Percentiles rank a stretch among this genome's conserved stretches.
phyloP scores from a whole-genome alignment of 2,329 filamentous ascomycete genomes.

The Zelopaecilomyces penicillatus region DNA sequence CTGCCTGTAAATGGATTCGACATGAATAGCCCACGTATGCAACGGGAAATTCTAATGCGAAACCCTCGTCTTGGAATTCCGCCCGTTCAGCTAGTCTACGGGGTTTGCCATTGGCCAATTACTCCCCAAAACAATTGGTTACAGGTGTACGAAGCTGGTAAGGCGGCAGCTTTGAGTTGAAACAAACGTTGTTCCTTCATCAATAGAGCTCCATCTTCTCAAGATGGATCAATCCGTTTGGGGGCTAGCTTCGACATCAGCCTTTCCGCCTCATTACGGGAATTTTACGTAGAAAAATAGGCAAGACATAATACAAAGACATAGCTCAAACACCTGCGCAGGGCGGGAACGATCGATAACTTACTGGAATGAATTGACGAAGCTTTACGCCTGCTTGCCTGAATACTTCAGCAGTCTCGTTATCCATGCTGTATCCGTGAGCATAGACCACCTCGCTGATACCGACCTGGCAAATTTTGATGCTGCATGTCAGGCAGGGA shows the following conservation, averaged over 20 bases:
- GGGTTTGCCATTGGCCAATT: too few relatives aligned
- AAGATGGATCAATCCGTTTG: constrained; percentile 56
- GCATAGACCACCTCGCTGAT: constrained; percentile 94
- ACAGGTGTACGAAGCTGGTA: too few relatives aligned
- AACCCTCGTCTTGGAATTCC: too few relatives aligned
- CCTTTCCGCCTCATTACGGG: background rate
- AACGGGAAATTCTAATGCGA: too few relatives aligned
- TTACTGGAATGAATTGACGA: constrained; percentile 78
- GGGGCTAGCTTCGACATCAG: constrained; percentile 38
- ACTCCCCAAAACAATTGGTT: too few relatives aligned
- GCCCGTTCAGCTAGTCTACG: too few relatives aligned
- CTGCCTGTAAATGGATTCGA: too few relatives aligned
- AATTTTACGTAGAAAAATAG: background rate
- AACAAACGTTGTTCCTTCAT: background rate
- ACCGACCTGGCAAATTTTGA: constrained; percentile 96
- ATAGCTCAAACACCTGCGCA: background rate
- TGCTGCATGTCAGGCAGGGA: constrained; percentile 92
- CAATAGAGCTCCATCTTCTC: constrained; percentile 40
- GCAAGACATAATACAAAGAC: constrained; percentile 2
- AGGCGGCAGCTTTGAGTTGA: too few relatives aligned
- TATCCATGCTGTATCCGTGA: constrained; percentile 91
- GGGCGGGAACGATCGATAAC: constrained; percentile 21
- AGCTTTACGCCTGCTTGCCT: constrained; percentile 73
- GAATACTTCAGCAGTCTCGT: constrained; percentile 72
- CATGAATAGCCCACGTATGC: too few relatives aligned